phyloP scores from a whole-genome alignment of 2,329 filamentous ascomycete genomes.

The Monilinia fructigena region DNA sequence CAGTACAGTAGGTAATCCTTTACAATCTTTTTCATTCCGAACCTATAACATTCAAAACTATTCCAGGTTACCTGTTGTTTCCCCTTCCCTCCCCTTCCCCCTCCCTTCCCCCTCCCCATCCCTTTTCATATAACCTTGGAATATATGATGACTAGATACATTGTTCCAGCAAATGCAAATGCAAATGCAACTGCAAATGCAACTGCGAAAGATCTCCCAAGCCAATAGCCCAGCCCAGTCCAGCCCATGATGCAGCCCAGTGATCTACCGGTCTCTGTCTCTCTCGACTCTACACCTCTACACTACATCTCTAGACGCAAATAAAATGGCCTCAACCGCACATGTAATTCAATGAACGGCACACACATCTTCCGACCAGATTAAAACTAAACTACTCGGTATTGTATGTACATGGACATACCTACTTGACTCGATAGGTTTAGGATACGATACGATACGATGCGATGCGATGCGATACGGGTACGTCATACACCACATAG shows the following conservation, averaged over 20 bases:
- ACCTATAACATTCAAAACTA: background rate
- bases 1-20: too few relatives aligned
- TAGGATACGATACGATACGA: background rate
- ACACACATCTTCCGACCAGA: background rate
- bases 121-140: too few relatives aligned
- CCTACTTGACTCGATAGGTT: background rate
- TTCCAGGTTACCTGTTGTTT: background rate
- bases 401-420: too few relatives aligned
- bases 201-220: background rate
- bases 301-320: too few relatives aligned
- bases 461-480: background rate
- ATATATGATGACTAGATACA: background rate
- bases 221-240: background rate
- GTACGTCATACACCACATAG: conserved; percentile 4
- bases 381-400: background rate
- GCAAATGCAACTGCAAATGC: too few relatives aligned
- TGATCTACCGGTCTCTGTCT: too few relatives aligned
- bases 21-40: conserved; percentile 15
- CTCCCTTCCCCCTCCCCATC: too few relatives aligned
- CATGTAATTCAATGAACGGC: background rate
- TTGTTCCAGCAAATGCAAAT: background rate
- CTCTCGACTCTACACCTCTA: too few relatives aligned
- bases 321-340: conserved; percentile 1
- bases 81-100: too few relatives aligned
- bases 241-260: background rate